phyloP scores from a whole-genome alignment of 1,284 basidiomycete genomes.

The Sanguinoderma infundibulare region DNA sequence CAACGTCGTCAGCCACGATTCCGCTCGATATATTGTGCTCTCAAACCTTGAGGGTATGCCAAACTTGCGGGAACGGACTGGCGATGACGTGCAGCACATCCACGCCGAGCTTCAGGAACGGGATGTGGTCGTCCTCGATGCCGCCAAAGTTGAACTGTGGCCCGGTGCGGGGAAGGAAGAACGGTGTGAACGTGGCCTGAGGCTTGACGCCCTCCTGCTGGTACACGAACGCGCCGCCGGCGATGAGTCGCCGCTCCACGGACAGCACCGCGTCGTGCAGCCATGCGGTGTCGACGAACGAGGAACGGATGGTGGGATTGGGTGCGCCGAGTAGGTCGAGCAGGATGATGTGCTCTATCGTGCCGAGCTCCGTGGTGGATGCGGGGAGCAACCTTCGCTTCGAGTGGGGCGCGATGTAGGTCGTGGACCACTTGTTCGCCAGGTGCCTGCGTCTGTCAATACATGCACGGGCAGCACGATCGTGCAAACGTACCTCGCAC shows the following conservation, averaged over 20 bases:
- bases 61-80: slow-evolving; percentile 88
- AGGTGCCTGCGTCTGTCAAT: slow-evolving; percentile 66
- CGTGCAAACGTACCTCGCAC: slow-evolving; percentile 67
- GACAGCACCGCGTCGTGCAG: slow-evolving; percentile 77
- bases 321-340: slow-evolving; percentile 87
- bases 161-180: slow-evolving; percentile 58
- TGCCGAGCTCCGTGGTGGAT: slow-evolving; percentile 66
- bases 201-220: slow-evolving; percentile 46
- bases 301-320: slow-evolving; percentile 75
- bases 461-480: neutral
- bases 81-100: slow-evolving; percentile 92
- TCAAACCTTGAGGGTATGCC: slow-evolving; percentile 83
- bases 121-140: slow-evolving; percentile 95
- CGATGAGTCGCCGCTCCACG: slow-evolving; percentile 69
- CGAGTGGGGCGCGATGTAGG: slow-evolving; percentile 63
- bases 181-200: slow-evolving; percentile 56
- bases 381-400: slow-evolving; percentile 64
- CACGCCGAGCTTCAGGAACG: slow-evolving; percentile 87
- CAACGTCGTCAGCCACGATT: neutral
- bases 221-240: slow-evolving; percentile 62
- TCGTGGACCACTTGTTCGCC: slow-evolving; percentile 79
- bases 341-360: slow-evolving; percentile 89
- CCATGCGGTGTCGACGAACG: slow-evolving; percentile 91
- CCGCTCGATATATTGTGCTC: neutral
- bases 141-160: slow-evolving; percentile 53